phyloP scores from a whole-genome alignment of 2,329 filamentous ascomycete species.

The Claviceps arundinis region DNA sequence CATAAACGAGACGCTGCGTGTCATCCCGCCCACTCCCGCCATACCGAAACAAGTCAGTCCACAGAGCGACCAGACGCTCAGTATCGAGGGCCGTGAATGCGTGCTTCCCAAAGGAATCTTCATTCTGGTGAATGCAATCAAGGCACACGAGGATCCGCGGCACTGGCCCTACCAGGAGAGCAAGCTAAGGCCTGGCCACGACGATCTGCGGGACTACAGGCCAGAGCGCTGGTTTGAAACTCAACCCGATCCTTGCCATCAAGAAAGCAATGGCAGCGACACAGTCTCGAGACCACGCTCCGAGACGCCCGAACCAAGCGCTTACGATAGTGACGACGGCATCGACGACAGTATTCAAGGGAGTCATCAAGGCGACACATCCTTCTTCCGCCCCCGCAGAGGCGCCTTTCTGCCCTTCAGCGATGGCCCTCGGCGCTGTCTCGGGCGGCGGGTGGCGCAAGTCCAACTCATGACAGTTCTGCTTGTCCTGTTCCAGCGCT shows the following conservation, averaged over 20 bases:
- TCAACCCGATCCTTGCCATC: slow-evolving; percentile 8
- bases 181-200: slow-evolving; percentile 24
- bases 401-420: slow-evolving; percentile 47
- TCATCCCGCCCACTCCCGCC: slow-evolving; percentile 56
- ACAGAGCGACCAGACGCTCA: slow-evolving; percentile 40
- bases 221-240: slow-evolving; percentile 58
- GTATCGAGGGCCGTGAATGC: slow-evolving; percentile 42
- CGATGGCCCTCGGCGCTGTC: slow-evolving; percentile 42
- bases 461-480: slow-evolving; percentile 44
- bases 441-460: slow-evolving; percentile 45
- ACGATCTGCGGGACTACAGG: slow-evolving; percentile 54
- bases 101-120: slow-evolving; percentile 42
- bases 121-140: slow-evolving; percentile 42
- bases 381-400: slow-evolving; percentile 45
- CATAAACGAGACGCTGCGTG: slow-evolving; percentile 63
- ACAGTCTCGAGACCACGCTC: background rate
- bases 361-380: slow-evolving; percentile 36
- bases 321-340: slow-evolving; percentile 26
- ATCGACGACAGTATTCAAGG: slow-evolving; percentile 27
- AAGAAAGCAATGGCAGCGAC: slow-evolving; percentile 1
- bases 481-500: slow-evolving; percentile 40
- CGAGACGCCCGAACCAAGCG: slow-evolving; percentile 9
- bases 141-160: slow-evolving; percentile 53
- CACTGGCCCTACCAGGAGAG: slow-evolving; percentile 51
- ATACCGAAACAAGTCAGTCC: slow-evolving; percentile 54